Percentiles rank a stretch among this genome's conserved stretches.
Evolutionary conservation across 257 asterid genomes (phyloP).

Genomic region (Oldenlandia corymbosa): DNA sequence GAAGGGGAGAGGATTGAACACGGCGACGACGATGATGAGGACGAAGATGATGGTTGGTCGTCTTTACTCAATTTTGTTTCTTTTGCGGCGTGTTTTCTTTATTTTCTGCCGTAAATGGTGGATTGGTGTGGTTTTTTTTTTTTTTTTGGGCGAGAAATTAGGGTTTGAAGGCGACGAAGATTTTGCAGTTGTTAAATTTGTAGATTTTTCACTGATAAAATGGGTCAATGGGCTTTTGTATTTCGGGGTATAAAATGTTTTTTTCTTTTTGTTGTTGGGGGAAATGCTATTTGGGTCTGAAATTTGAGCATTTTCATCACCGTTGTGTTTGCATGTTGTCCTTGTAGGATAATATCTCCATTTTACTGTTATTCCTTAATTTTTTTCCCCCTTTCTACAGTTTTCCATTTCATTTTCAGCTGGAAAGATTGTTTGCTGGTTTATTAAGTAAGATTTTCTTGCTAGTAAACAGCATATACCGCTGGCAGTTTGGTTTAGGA

Average conservation of each 20-base stretch:
- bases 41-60: slow-evolving; percentile 74
- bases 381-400: too few species aligned
- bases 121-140: neutral
- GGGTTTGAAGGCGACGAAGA: slow-evolving; percentile 6
- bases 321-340: slow-evolving; percentile 2
- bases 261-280: too few species aligned
- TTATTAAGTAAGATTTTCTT: too few species aligned
- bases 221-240: neutral
- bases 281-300: neutral
- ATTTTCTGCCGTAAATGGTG: neutral
- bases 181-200: too few species aligned
- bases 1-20: slow-evolving; percentile 40
- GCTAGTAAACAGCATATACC: too few species aligned
- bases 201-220: neutral
- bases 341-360: neutral
- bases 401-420: neutral
- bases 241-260: neutral
- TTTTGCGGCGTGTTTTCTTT: neutral
- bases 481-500: too few species aligned
- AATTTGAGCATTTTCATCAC: neutral
- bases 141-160: too few species aligned
- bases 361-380: neutral
- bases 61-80: neutral
- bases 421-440: neutral
- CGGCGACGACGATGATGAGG: slow-evolving; percentile 65